A percentile compares a stretch with the other conserved stretches of the same genome.
phyloP scores from a whole-genome alignment of 2,329 filamentous ascomycete species.

The Sordariomycetes sp. region DNA sequence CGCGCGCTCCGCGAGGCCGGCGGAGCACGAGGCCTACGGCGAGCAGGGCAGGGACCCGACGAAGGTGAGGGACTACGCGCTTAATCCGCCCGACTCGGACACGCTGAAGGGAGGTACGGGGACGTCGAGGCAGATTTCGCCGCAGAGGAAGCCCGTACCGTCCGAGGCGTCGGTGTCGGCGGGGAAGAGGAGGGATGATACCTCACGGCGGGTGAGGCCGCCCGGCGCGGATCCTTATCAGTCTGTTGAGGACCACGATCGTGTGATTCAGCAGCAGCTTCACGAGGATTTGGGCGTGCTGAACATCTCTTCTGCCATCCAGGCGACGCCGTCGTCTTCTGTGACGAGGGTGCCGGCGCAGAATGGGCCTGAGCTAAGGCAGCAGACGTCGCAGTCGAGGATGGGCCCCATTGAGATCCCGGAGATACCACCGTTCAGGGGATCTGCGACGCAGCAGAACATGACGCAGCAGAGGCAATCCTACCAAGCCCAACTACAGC shows the following conservation, averaged over 20 bases:
- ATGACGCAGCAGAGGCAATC: background rate
- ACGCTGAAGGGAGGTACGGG: conserved; percentile 42
- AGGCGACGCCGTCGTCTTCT: conserved; percentile 7
- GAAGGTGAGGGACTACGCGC: conserved; percentile 35
- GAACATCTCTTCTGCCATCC: conserved; percentile 32
- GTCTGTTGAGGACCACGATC: conserved; percentile 46
- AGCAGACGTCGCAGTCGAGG: conserved; percentile 26
- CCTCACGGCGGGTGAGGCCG: conserved; percentile 9
- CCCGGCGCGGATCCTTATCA: conserved; percentile 19
- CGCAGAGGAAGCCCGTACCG: conserved; percentile 45
- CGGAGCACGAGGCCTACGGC: conserved; percentile 39
- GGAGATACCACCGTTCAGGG: conserved; percentile 46
- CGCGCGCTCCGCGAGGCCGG: conserved; percentile 48
- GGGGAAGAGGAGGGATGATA: conserved; percentile 25
- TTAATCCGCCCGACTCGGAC: conserved; percentile 30
- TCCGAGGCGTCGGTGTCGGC: conserved; percentile 32
- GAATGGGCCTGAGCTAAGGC: conserved; percentile 10
- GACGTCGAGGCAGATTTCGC: conserved; percentile 47
- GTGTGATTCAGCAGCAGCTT: conserved; percentile 50
- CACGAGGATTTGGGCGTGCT: conserved; percentile 50
- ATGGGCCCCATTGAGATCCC: conserved; percentile 31
- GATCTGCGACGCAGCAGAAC: conserved; percentile 17
- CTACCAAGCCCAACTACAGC: conserved; percentile 9
- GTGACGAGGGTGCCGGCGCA: conserved; percentile 23
- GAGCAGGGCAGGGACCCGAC: conserved; percentile 37